A percentile compares a stretch with the other conserved stretches of the same genome.
Conservation (phyloP, 1,284 basidiomycete genomes). For the Tranzscheliella williamsii region DNA sequence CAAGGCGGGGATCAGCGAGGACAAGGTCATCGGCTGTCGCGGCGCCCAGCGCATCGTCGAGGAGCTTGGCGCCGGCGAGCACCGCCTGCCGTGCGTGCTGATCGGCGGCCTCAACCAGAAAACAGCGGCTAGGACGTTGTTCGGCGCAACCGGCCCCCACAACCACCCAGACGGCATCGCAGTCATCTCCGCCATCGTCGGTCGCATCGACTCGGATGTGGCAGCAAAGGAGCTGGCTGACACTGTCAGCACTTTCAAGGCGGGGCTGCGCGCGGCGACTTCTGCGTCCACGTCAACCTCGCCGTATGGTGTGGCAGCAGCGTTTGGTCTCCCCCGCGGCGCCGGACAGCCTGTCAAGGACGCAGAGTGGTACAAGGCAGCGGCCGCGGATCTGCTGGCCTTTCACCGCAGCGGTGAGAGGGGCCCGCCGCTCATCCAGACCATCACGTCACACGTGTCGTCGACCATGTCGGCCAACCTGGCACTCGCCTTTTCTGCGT, state of each 20-base stretch:
- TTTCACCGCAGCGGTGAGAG: constrained; percentile 16
- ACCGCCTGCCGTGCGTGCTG: constrained; percentile 51
- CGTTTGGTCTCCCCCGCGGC: constrained; percentile 1
- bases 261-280: constrained; percentile 11
- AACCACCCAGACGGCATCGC: constrained; percentile 70
- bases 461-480: constrained; percentile 88
- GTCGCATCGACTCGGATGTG: constrained; percentile 68
- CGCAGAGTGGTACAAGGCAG: constrained; percentile 12
- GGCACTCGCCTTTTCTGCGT: constrained; percentile 83
- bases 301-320: constrained; percentile 7
- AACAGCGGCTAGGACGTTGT: constrained; percentile 49
- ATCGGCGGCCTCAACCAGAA: constrained; percentile 56
- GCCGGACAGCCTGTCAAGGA: background rate
- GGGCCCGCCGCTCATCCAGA: constrained; percentile 47
- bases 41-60: constrained; percentile 45
- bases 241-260: constrained; percentile 60
- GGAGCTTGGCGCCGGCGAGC: constrained; percentile 7
- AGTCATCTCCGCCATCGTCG: constrained; percentile 85
- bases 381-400: constrained; percentile 16
- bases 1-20: constrained; percentile 57
- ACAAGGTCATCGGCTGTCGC: constrained; percentile 44
- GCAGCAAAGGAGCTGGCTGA: constrained; percentile 65
- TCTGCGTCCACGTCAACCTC: background rate
- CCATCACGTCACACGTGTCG: constrained; percentile 91
- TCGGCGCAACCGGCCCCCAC: constrained; percentile 29